These are phyloP conservation scores for Colletotrichum magnum DNA, from an alignment of 2,329 filamentous ascomycete species.

Conservation along the genomic window DNA sequence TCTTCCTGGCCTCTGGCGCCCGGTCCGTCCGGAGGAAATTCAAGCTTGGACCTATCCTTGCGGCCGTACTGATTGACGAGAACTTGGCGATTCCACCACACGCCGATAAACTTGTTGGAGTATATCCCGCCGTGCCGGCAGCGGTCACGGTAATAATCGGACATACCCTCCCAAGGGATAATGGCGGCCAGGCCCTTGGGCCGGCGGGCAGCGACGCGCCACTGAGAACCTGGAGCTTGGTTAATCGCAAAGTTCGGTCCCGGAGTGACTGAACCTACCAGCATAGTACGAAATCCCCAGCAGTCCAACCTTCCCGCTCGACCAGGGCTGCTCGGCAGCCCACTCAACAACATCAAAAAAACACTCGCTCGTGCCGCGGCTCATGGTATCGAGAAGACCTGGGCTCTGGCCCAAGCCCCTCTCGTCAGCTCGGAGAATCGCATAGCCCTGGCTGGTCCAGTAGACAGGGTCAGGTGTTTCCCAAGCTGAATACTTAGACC, in stretches of 20 bases:
- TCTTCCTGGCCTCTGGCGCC: slow-evolving; percentile 59
- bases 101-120: slow-evolving; percentile 70
- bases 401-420: slow-evolving; percentile 62
- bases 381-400: slow-evolving; percentile 64
- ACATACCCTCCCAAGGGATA: slow-evolving; percentile 67
- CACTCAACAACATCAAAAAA: slow-evolving; percentile 67
- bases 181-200: slow-evolving; percentile 64
- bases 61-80: slow-evolving; percentile 78
- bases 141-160: slow-evolving; percentile 69
- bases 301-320: slow-evolving; percentile 62
- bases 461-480: slow-evolving; percentile 71
- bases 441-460: slow-evolving; percentile 70
- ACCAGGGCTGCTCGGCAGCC: slow-evolving; percentile 63
- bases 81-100: slow-evolving; percentile 79
- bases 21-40: slow-evolving; percentile 33
- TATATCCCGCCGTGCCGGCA: slow-evolving; percentile 74
- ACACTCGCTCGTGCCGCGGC: slow-evolving; percentile 60
- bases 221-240: slow-evolving; percentile 54
- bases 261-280: slow-evolving; percentile 11
- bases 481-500: slow-evolving; percentile 69
- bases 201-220: slow-evolving; percentile 62
- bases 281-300: slow-evolving; percentile 65
- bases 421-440: slow-evolving; percentile 68
- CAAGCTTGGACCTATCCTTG: slow-evolving; percentile 54
- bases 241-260: slow-evolving; percentile 36